Evolutionary conservation across 257 asterid genomes (phyloP).

Genomic region (Solanum paucissectum): DNA sequence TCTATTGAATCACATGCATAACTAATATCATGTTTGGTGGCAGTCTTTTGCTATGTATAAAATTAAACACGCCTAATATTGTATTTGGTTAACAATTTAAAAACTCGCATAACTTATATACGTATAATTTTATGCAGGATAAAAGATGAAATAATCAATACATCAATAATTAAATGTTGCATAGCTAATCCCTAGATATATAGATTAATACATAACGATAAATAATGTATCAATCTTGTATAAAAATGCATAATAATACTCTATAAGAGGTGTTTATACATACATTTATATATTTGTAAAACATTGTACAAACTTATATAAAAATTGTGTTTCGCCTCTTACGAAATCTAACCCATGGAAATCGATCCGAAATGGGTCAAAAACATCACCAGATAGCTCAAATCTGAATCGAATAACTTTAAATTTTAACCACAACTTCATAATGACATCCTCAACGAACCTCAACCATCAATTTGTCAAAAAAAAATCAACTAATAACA

Average conservation of each 20-base stretch:
- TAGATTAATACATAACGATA: too few relatives aligned
- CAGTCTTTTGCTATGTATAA: neutral
- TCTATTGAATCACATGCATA: neutral
- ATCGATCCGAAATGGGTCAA: too few relatives aligned
- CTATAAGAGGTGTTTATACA: neutral
- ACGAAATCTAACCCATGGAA: too few relatives aligned
- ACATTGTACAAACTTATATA: too few relatives aligned
- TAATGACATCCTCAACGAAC: neutral
- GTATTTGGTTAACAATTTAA: neutral
- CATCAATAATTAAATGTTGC: too few relatives aligned
- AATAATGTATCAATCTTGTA: too few relatives aligned
- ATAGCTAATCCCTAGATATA: too few relatives aligned
- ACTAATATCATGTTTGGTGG: neutral
- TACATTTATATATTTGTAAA: too few relatives aligned
- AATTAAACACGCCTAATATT: neutral
- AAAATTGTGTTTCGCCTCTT: too few relatives aligned
- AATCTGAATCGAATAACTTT: too few relatives aligned
- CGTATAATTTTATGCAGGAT: neutral
- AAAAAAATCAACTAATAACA: neutral
- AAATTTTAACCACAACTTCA: too few relatives aligned
- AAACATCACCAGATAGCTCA: too few relatives aligned
- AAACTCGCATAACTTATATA: neutral
- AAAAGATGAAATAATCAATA: neutral
- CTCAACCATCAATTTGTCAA: neutral
- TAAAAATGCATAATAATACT: neutral